Evolutionary conservation across 108 stramenopile species (phyloP), one percentile per base, ranked within the genome.

Genomic region (Cylindrotheca fusiformis): DNA sequence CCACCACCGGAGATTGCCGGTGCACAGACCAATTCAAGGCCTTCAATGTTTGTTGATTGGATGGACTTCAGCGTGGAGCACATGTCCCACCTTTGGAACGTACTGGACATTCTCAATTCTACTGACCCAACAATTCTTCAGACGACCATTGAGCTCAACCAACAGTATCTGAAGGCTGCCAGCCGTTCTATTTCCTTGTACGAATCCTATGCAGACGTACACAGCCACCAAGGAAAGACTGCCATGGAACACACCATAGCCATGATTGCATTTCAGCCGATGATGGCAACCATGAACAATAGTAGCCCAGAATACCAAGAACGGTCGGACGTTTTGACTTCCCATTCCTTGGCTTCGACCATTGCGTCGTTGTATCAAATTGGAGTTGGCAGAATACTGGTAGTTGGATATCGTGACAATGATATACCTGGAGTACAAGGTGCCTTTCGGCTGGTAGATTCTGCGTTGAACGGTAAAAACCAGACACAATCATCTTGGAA

Each of bases 181-280:
- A 41, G 14, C 10, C 6, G 36, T 6, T 10, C 10, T 6, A 41
- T 10, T 6, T 41, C 36, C 6, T 14, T 41, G 36, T 41, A 41
- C 14, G 6, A 6, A 41, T 6, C 36, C 6, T 41, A 41, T 41
- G 36, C 6, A 10, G 14, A 41, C 6, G 36, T 41, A 10, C 36
- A 41, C 14, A 41, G 14, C 6, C 36, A 41, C 36, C 36, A 41
- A 41, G 36, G 36, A 6, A 14, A 41, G 6, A 41, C 14, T 41
- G 36, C 49, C 27, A 28, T 63, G 49, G 22, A 50, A 6, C 26
- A 51, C 30, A 63, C 62, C 5, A 63, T 63, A 32, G 62, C 62
- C 48, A 17, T 63, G 27, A 54, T 63, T 52, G 62, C 62, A 19
- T 63, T 63, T 52, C 25, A 27, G 62, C 29, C 52, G 17, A 46